Evolutionary conservation across 257 asterid genomes (phyloP), one percentile per base, ranked within the genome.

Genomic region (Petunia axillaris): DNA sequence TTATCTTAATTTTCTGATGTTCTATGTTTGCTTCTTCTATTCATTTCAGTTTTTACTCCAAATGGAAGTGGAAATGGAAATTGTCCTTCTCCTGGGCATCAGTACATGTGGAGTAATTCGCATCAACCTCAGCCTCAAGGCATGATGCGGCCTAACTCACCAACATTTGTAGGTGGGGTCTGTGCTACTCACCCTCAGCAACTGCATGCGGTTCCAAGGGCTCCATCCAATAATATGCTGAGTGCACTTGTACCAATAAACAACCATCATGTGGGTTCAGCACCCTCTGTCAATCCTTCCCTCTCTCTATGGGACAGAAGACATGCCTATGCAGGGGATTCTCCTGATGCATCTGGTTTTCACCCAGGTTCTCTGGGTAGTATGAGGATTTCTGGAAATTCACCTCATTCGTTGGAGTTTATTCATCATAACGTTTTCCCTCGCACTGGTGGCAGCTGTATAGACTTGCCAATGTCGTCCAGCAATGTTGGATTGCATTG

Each of bases 281-380:
- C 99, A 8, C 99, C 98, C 73, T 91, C 99, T 68, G 87, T 89
- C 81, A 91, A 94, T 87, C 92, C 86, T 76, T 88, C 98, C 81
- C 83, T 91, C 25, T 92, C 97, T 84, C 84, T 91, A n/a, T 92
- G 98, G 99, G 99, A 92, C 60, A 90, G 97, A 82, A 87, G 91
- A 38, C 90, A 85, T 65, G 85, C 90, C 48, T 95, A 88, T 84
- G 86, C 93, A 11, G 97, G 93, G 82, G 97, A 94, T 71, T 91
- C 99, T 66, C 93, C 96, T 36, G 99, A 93, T 87, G 91, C 94
- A 84, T 82, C 97, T 80, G 91, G 85, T 67, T 89, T 93, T 80
- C 97, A 94, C 85, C 97, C 97, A 38, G 97, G 98, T 82, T 94
- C 98, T 71, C 94, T 94, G 77, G 98, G 98, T 77, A 95, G 88